These are phyloP conservation scores for Bigelowiella natans DNA, from an alignment of 78 protist species.

Conservation along the genomic window DNA sequence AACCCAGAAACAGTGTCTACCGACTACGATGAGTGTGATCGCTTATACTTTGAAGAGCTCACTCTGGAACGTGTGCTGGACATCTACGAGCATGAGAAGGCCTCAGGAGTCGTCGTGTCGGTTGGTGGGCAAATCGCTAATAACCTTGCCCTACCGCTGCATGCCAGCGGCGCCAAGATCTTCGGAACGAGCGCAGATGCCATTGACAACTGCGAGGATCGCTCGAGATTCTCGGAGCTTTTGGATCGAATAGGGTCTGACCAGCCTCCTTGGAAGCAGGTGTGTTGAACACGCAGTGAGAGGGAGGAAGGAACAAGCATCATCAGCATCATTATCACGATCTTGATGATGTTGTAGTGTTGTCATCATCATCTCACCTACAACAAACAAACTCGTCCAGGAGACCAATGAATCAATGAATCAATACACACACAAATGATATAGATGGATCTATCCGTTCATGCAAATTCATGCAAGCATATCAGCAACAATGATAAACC, in stretches of 20 bases:
- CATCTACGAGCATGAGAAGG: conserved; percentile 50
- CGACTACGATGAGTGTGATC: conserved; percentile 91
- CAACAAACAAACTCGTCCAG: too few relatives aligned
- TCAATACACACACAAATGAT: too few relatives aligned
- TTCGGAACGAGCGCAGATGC: conserved; percentile 62
- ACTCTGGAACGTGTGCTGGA: conserved; percentile 80
- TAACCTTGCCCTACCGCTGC: conserved; percentile 14
- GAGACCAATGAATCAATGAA: too few relatives aligned
- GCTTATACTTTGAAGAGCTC: conserved; percentile 60
- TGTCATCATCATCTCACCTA: not conserved
- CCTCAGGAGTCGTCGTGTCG: conserved; percentile 54
- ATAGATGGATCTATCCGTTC: conserved; percentile 46
- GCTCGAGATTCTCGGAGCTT: conserved; percentile 52
- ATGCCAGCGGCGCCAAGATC: not conserved
- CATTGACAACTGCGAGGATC: conserved; percentile 87
- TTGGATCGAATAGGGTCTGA: conserved; percentile 51
- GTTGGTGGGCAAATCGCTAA: conserved; percentile 39
- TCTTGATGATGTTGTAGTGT: too few relatives aligned
- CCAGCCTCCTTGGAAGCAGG: conserved; percentile 60
- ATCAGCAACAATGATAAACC: too few relatives aligned
- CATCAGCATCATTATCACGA: not conserved
- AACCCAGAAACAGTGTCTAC: conserved; percentile 95
- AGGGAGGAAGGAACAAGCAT: not conserved
- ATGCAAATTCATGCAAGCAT: conserved; percentile 44
- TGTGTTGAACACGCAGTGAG: too few relatives aligned